A percentile compares a stretch with the other conserved stretches of the same genome.
Conservation (phyloP, 495 filamentous ascomycete species). For the Apodospora peruviana region DNA sequence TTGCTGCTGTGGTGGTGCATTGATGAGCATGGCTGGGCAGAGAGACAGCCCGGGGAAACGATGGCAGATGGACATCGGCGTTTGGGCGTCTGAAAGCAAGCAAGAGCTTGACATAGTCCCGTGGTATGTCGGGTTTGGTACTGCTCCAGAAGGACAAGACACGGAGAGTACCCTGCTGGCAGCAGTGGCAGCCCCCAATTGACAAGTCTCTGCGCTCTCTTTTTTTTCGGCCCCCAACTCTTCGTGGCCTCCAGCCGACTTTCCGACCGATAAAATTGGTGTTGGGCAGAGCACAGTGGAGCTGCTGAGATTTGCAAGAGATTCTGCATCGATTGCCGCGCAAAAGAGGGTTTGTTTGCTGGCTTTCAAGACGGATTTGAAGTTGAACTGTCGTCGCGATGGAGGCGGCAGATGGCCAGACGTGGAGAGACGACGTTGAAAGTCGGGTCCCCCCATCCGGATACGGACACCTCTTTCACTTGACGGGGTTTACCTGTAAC, state of each 20-base stretch:
- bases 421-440: not conserved
- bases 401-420: too few relatives aligned
- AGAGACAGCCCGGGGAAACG: too few relatives aligned
- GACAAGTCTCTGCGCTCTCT: not conserved
- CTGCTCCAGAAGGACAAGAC: too few relatives aligned
- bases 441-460: not conserved
- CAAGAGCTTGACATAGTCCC: too few relatives aligned
- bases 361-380: not conserved
- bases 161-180: too few relatives aligned
- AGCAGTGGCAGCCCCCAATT: not conserved
- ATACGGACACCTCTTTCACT: too few relatives aligned
- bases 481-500: not conserved
- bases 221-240: slow-evolving; percentile 10
- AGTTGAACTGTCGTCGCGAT: not conserved
- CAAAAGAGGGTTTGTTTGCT: not conserved
- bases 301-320: not conserved
- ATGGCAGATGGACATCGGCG: too few relatives aligned
- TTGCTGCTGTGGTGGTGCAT: too few relatives aligned
- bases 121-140: too few relatives aligned
- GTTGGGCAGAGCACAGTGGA: not conserved
- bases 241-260: not conserved
- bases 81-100: too few relatives aligned
- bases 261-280: not conserved
- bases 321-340: not conserved
- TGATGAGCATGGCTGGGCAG: too few relatives aligned